Conservation (phyloP, 2,329 filamentous ascomycete genomes). For the Bipolaris oryzae region DNA sequence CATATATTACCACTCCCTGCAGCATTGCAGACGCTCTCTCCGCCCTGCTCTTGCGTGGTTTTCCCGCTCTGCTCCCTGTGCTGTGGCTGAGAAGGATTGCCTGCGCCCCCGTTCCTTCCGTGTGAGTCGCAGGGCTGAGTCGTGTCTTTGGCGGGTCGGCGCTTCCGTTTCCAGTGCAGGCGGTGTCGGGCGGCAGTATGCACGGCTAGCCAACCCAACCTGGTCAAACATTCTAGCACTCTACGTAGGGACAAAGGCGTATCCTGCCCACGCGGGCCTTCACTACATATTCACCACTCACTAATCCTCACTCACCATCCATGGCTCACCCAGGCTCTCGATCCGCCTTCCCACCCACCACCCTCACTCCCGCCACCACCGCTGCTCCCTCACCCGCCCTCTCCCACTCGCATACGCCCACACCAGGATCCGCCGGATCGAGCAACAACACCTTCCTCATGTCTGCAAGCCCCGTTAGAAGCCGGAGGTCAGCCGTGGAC, state of each 20-base stretch:
- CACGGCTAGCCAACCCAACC: slow-evolving; percentile 22
- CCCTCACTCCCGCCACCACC: slow-evolving; percentile 33
- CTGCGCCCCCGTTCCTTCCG: not conserved
- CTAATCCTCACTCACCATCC: slow-evolving; percentile 20
- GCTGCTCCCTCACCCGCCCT: slow-evolving; percentile 41
- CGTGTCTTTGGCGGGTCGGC: slow-evolving; percentile 18
- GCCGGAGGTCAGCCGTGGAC: slow-evolving; percentile 62
- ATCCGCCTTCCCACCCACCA: slow-evolving; percentile 28
- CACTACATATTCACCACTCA: slow-evolving; percentile 19
- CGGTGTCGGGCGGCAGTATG: slow-evolving; percentile 17
- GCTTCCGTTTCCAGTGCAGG: slow-evolving; percentile 18
- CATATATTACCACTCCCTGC: no score
- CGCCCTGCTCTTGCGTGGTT: not conserved
- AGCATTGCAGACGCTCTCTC: not conserved
- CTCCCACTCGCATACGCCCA: slow-evolving; percentile 35
- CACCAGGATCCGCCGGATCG: slow-evolving; percentile 58
- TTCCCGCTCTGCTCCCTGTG: not conserved
- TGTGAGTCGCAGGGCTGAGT: slow-evolving; percentile 15
- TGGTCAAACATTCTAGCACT: slow-evolving; percentile 30
- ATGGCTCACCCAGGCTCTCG: slow-evolving; percentile 40
- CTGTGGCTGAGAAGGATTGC: not conserved
- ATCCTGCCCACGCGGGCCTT: slow-evolving; percentile 26
- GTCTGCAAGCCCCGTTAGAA: slow-evolving; percentile 71
- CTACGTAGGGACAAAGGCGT: slow-evolving; percentile 25
- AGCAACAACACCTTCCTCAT: slow-evolving; percentile 89